Evolutionary conservation across 1,284 basidiomycete species (phyloP), one percentile per base, ranked within the genome.

Genomic region (Schizopora paradoxa): DNA sequence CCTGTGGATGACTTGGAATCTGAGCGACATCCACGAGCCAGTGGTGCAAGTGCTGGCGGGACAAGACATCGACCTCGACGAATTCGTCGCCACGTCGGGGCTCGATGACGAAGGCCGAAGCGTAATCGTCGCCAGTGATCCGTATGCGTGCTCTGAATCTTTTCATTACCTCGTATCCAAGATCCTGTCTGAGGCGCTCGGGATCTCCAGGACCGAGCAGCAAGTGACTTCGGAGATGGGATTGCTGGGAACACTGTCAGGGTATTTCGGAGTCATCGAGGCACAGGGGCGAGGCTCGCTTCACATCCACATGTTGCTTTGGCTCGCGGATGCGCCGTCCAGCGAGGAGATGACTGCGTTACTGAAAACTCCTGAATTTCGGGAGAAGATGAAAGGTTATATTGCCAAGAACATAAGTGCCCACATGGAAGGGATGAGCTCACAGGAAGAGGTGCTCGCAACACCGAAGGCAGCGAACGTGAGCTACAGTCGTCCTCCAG

Each of bases 41-140:
- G 56, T 66, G 13, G 65, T 56, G 0, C 67, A 73, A 39, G 47
- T 72, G 0, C 60, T 73, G 16, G 58, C 60, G 0, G 67, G 72
- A 0, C 58, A 63, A 40, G 46, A 67, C 0, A 68, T 73, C 4
- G 53, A 72, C 35, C 27, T 72, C 23, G 64, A 72, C 41, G 5
- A 43, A 0, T 68, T 71, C 41, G 25, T 46, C 1, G 19, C 49
- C 2, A 51, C 51, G 5, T n/a, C 46, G 4, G 67, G 64, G 0
- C 69, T 64, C 0, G 55, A 55, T 14, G 51, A 44, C 3, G 44
- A 54, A 0, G 10, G 61, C 33, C 53, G 61, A 0, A 59, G 60
- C 3, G 13, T 4, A 6, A 22, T 3, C 21, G 43, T 54, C 2
- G 55, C 54, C 6, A 23, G 45, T 11, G 48, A 57, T 45, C 56